Percentiles rank a stretch among this genome's conserved stretches.
These are phyloP conservation scores for Angomonas ambiguus DNA, from an alignment of 208 protist species.

Conservation along the genomic window DNA sequence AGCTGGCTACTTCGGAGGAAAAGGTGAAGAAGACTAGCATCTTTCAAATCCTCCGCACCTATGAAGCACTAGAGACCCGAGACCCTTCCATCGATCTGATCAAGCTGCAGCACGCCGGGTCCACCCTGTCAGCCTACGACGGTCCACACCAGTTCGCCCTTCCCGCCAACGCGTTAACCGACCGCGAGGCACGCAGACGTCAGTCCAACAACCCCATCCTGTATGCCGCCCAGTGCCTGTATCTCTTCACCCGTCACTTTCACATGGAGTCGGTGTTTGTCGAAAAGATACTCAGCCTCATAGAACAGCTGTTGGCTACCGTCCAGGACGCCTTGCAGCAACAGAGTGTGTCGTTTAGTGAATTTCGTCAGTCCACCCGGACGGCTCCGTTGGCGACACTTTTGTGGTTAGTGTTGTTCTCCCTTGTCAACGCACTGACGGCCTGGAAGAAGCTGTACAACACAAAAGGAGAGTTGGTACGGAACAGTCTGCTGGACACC, in stretches of 20 bases:
- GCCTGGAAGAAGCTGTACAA: slow-evolving; percentile 59
- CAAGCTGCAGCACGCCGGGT: background rate
- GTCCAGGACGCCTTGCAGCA: slow-evolving; percentile 20
- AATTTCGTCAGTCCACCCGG: slow-evolving; percentile 11
- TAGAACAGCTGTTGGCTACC: slow-evolving; percentile 43
- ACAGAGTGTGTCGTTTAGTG: slow-evolving; percentile 5
- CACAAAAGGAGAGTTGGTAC: background rate
- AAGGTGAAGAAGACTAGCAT: background rate
- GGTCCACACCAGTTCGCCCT: slow-evolving; percentile 15
- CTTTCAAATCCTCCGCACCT: background rate
- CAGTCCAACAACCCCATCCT: slow-evolving; percentile 38
- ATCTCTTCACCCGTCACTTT: slow-evolving; percentile 82
- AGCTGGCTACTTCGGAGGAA: background rate
- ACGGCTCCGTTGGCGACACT: slow-evolving; percentile 47
- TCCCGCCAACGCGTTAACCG: slow-evolving; percentile 36
- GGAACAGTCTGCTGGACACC: slow-evolving; percentile 1
- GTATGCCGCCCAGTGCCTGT: slow-evolving; percentile 72
- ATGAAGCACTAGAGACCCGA: background rate
- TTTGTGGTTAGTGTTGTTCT: slow-evolving; percentile 62
- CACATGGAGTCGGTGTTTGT: slow-evolving; percentile 66
- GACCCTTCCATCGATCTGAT: background rate
- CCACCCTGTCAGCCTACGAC: background rate
- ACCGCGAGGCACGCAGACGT: slow-evolving; percentile 18
- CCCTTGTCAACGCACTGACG: slow-evolving; percentile 53
- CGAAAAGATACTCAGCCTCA: slow-evolving; percentile 36